A percentile compares a stretch with the other conserved stretches of the same genome.
Conservation (phyloP, 2,329 filamentous ascomycete species). For the Cladophialophora psammophila region DNA sequence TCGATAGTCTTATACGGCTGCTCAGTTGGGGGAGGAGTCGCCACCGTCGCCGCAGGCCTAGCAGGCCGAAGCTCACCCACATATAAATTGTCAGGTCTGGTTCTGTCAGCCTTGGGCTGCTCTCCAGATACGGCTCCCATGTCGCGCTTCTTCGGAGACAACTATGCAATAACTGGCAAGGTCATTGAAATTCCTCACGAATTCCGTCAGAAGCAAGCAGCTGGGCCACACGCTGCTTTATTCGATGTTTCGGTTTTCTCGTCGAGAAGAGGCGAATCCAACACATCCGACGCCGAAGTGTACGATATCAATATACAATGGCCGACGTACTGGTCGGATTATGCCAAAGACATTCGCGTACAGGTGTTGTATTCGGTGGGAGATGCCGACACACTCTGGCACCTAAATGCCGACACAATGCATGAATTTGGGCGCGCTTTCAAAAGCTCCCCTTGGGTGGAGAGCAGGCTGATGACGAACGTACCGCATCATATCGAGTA, state of each 20-base stretch:
- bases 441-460: conserved; percentile 9
- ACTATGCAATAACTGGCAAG: background rate
- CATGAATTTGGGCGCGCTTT: conserved; percentile 12
- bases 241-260: background rate
- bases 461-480: conserved; percentile 16
- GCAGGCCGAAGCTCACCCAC: background rate
- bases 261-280: background rate
- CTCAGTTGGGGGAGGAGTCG: conserved; percentile 21
- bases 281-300: background rate
- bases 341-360: conserved; percentile 10
- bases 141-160: background rate
- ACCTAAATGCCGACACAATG: background rate
- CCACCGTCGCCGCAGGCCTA: conserved; percentile 8
- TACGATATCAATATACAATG: conserved; percentile 21
- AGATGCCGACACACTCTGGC: conserved; percentile 19
- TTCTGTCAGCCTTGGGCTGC: conserved; percentile 8
- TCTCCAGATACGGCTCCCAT: background rate
- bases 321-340: conserved; percentile 17
- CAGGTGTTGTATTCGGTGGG: conserved; percentile 19
- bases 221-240: background rate
- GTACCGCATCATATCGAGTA: conserved; percentile 22
- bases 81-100: conserved; percentile 17
- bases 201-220: background rate
- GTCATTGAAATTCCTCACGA: background rate
- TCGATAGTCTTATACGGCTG: conserved; percentile 22